These are phyloP conservation scores for Sporisorium reilianum DNA, from an alignment of 1,284 basidiomycete genomes.

Conservation along the genomic window DNA sequence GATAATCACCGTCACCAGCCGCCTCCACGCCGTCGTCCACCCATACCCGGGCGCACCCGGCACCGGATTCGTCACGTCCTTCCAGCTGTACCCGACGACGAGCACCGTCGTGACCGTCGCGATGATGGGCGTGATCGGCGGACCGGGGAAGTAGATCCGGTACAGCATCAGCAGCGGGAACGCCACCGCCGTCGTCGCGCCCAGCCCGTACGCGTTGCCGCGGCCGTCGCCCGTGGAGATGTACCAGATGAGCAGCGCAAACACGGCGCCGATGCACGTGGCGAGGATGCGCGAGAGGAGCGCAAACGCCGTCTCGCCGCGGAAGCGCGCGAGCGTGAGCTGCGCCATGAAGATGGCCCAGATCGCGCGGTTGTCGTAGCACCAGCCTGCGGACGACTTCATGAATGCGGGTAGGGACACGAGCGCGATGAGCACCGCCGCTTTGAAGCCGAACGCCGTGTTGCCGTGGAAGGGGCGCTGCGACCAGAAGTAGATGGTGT, in stretches of 20 bases:
- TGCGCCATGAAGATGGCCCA: constrained; percentile 68
- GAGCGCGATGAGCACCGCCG: constrained; percentile 76
- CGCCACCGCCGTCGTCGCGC: constrained; percentile 77
- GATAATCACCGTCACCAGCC: constrained; percentile 69
- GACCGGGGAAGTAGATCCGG: constrained; percentile 80
- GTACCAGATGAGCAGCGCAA: constrained; percentile 80
- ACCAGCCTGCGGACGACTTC: constrained; percentile 56
- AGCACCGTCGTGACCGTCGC: constrained; percentile 77
- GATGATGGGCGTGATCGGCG: constrained; percentile 80
- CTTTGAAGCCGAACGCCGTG: constrained; percentile 81
- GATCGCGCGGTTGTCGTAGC: constrained; percentile 62
- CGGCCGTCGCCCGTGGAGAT: constrained; percentile 72
- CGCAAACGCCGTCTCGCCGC: constrained; percentile 64
- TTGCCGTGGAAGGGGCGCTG: constrained; percentile 65
- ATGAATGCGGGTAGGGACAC: constrained; percentile 57
- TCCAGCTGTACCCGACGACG: constrained; percentile 62
- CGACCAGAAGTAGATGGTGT: constrained; percentile 35
- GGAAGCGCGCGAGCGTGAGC: constrained; percentile 57
- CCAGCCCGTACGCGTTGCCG: constrained; percentile 79
- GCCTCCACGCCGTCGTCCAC: constrained; percentile 72
- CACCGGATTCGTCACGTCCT: constrained; percentile 55
- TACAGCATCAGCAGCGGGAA: constrained; percentile 75
- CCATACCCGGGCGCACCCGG: constrained; percentile 69
- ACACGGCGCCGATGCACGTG: constrained; percentile 71
- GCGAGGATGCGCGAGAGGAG: constrained; percentile 58